Evolutionary conservation across 2,329 filamentous ascomycete genomes (phyloP).

Genomic region (Hymenoscyphus salicellus): DNA sequence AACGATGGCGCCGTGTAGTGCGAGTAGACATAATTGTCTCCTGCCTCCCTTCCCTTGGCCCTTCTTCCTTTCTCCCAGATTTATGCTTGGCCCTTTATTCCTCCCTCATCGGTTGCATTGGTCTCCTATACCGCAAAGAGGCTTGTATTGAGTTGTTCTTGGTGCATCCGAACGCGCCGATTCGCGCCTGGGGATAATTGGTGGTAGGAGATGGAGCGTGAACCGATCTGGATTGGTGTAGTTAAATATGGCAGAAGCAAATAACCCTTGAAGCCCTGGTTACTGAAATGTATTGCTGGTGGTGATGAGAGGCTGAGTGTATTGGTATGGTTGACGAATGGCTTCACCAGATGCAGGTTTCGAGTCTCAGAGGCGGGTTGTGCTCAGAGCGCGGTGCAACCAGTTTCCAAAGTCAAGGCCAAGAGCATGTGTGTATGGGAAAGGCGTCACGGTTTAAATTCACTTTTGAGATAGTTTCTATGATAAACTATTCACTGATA

Average conservation of each 20-base stretch:
- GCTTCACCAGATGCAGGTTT: not conserved
- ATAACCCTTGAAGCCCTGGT: not conserved
- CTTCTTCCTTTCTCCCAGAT: conserved; percentile 32
- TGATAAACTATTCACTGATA: not conserved
- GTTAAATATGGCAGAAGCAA: not conserved
- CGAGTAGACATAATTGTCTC: conserved; percentile 48
- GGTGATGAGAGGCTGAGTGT: not conserved
- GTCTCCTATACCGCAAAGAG: not conserved
- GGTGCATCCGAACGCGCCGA: not conserved
- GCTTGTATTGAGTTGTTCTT: not conserved
- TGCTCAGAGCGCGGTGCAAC: not conserved
- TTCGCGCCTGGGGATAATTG: not conserved
- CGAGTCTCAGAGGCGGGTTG: conserved; percentile 1
- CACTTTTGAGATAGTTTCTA: not conserved
- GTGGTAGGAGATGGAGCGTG: not conserved
- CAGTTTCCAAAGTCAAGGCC: not conserved
- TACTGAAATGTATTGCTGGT: not conserved
- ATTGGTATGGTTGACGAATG: not conserved
- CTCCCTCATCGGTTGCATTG: conserved; percentile 29
- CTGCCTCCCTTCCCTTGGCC: conserved; percentile 25
- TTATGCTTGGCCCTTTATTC: conserved; percentile 18
- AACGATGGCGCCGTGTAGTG: conserved; percentile 55
- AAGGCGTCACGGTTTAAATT: not conserved
- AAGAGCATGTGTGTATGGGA: not conserved
- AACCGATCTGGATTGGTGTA: not conserved